A percentile compares a stretch with the other conserved stretches of the same genome.
These are phyloP conservation scores for Diophrys appendiculata DNA, from an alignment of 73 alveolate genomes.

Conservation along the genomic window DNA sequence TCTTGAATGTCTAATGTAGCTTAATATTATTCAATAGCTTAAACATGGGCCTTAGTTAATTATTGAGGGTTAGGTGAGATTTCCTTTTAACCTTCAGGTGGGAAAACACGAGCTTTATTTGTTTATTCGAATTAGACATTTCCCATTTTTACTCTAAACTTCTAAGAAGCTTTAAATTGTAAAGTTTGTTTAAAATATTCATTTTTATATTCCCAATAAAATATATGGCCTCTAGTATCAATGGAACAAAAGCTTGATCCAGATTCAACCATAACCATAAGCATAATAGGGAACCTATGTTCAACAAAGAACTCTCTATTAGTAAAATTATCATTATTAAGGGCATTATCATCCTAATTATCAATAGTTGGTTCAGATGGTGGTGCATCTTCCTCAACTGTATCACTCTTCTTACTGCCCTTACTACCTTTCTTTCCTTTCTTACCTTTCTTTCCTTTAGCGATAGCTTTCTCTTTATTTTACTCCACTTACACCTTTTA, in stretches of 20 bases:
- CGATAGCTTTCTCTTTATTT: too few relatives aligned
- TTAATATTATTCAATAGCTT: too few relatives aligned
- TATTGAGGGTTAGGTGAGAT: not conserved
- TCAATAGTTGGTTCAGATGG: too few relatives aligned
- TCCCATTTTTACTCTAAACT: slow-evolving; percentile 8
- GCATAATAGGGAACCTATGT: slow-evolving; percentile 36
- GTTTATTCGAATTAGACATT: not conserved
- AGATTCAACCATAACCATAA: slow-evolving; percentile 34
- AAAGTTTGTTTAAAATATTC: slow-evolving; percentile 7
- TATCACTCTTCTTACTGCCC: too few relatives aligned
- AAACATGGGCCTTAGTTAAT: not conserved
- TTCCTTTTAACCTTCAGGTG: slow-evolving; percentile 22
- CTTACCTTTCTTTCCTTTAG: too few relatives aligned
- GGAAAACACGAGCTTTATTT: slow-evolving; percentile 14
- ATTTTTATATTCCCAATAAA: slow-evolving; percentile 11
- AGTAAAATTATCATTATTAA: slow-evolving; percentile 5
- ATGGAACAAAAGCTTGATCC: slow-evolving; percentile 3
- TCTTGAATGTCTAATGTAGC: too few relatives aligned
- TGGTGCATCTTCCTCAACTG: too few relatives aligned
- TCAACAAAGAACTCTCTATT: slow-evolving; percentile 46
- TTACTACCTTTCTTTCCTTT: too few relatives aligned
- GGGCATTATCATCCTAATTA: too few relatives aligned
- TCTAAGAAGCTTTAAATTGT: slow-evolving; percentile 20
- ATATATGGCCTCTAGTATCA: slow-evolving; percentile 18
- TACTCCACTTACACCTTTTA: too few relatives aligned